Base-by-base conservation (phyloP, 345 rosid genomes). In the Erodium maritimum region DNA sequence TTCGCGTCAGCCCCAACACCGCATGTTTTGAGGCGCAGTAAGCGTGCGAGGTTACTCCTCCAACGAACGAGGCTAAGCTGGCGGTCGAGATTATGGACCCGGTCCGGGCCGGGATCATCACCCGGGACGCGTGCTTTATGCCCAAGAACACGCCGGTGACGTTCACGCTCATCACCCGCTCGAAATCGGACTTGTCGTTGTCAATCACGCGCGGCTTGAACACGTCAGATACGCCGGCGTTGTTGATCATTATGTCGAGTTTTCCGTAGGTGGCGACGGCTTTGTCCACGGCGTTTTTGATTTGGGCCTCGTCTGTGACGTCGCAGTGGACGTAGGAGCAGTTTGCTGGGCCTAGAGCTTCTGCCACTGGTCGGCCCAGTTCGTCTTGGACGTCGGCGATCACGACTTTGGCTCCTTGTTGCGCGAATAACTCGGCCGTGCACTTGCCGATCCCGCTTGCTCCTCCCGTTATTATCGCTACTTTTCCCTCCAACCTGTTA, bases 11-110 rank as follows among this genome's bases (percentile, higher is more conserved):
- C 19, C 84, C 84, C 13, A 75, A 11, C 57, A 79, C 73, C 0
- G 75, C 88, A 64, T 77, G 82, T 63, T 79, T 79, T 0, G 82
- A 64, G 67, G 74, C 68, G 21, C 67, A 52, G 52, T 83, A 83
- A 0, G 83, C 80, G n/a, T 82, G 78, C 0, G 85, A 37, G 18
- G 65, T 67, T 0, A 54, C 50, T 0, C 54, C 73, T 5, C 67
- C 82, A 0, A 72, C 0, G 0, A 4, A 1, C 0, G 77, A 77
- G 65, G 70, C 55, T 12, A 77, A 17, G 53, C 84, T 80, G 1
- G 74, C 61, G 0, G 76, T 65, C 2, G 75, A 71, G 21, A 80
- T 66, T 17, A 74, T 74, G 69, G 68, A 45, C 18, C 79, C 82
- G 13, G 57, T 57, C 10, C 76, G 72, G 1, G 71, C 56, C 0